Conservation (phyloP, 2,329 filamentous ascomycete genomes). For the Arthrobotrys pseudoclavata region DNA sequence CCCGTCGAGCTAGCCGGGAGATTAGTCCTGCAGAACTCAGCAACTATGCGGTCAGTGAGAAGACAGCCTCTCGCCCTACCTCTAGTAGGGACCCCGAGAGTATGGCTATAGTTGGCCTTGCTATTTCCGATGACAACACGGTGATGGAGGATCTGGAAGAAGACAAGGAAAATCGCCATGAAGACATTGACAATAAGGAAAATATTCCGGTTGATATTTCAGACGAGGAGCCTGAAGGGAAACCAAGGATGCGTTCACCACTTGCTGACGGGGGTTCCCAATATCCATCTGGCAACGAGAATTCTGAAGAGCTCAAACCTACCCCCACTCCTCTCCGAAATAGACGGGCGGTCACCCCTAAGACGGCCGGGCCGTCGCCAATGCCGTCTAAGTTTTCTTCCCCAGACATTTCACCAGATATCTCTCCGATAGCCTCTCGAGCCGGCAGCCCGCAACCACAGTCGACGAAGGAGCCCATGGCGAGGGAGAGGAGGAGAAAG, state of each 20-base stretch:
- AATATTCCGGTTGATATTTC: constrained; percentile 53
- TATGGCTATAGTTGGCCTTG: constrained; percentile 45
- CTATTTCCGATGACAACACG: constrained; percentile 36
- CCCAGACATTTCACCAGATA: constrained; percentile 49
- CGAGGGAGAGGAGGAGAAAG: constrained; percentile 32
- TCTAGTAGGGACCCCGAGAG: constrained; percentile 22
- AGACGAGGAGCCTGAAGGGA: constrained; percentile 30
- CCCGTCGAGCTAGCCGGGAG: constrained; percentile 41
- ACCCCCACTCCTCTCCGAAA: constrained; percentile 20
- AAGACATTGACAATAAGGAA: constrained; percentile 52
- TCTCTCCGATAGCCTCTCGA: constrained; percentile 47
- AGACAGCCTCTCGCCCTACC: constrained; percentile 45
- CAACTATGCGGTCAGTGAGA: constrained; percentile 35
- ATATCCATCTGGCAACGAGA: constrained; percentile 34
- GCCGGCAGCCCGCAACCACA: constrained; percentile 34
- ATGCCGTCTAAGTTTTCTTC: constrained; percentile 53
- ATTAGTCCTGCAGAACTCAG: constrained; percentile 39
- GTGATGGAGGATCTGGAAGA: constrained; percentile 26
- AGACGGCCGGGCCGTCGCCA: constrained; percentile 48
- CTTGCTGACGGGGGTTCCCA: too few relatives aligned
- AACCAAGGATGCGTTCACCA: too few relatives aligned
- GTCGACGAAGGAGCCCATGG: not conserved
- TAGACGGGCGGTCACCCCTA: constrained; percentile 38
- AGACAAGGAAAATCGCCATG: constrained; percentile 52
- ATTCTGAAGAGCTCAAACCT: constrained; percentile 42